Conservation (phyloP, 2,329 filamentous ascomycete species). For the Peltaster fructicola region DNA sequence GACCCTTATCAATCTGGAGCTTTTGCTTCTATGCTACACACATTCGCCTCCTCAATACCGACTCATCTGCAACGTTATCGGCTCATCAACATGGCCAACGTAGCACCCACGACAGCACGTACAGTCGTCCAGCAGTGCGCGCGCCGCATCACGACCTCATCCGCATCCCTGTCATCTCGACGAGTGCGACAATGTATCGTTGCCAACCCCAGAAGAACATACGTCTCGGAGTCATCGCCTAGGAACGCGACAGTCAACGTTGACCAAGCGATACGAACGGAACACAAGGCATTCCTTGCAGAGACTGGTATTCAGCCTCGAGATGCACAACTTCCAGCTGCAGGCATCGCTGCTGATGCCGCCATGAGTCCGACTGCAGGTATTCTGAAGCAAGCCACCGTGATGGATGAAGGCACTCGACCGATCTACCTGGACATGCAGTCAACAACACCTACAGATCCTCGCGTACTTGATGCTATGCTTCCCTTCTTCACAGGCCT, state of each 20-base stretch:
- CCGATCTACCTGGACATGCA: slow-evolving; percentile 99
- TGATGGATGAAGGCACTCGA: slow-evolving; percentile 81
- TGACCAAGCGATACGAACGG: slow-evolving; percentile 69
- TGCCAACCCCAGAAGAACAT: slow-evolving; percentile 31
- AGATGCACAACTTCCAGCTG: slow-evolving; percentile 41
- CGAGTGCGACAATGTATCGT: slow-evolving; percentile 24
- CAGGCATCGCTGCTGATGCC: slow-evolving; percentile 41
- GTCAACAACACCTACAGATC: slow-evolving; percentile 87
- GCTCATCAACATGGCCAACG: slow-evolving; percentile 28
- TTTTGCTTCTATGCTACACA: too few relatives aligned
- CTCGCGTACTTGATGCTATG: slow-evolving; percentile 90
- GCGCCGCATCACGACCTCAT: slow-evolving; percentile 28
- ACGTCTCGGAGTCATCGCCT: slow-evolving; percentile 70
- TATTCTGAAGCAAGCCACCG: slow-evolving; percentile 75
- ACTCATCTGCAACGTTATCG: too few relatives aligned
- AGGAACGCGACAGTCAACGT: slow-evolving; percentile 65
- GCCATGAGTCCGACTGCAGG: slow-evolving; percentile 57
- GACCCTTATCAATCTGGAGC: too few relatives aligned
- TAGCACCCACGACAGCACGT: slow-evolving; percentile 51
- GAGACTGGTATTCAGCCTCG: slow-evolving; percentile 37
- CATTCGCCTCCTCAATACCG: too few relatives aligned
- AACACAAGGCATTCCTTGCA: slow-evolving; percentile 60
- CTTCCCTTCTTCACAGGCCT: slow-evolving; percentile 82
- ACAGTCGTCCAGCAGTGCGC: slow-evolving; percentile 49
- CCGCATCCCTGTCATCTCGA: slow-evolving; percentile 22